Percentiles rank a stretch among this genome's conserved stretches.
Evolutionary conservation across 192 early-diverging fungal genomes (phyloP).

Genomic region (Coemansia sp.): DNA sequence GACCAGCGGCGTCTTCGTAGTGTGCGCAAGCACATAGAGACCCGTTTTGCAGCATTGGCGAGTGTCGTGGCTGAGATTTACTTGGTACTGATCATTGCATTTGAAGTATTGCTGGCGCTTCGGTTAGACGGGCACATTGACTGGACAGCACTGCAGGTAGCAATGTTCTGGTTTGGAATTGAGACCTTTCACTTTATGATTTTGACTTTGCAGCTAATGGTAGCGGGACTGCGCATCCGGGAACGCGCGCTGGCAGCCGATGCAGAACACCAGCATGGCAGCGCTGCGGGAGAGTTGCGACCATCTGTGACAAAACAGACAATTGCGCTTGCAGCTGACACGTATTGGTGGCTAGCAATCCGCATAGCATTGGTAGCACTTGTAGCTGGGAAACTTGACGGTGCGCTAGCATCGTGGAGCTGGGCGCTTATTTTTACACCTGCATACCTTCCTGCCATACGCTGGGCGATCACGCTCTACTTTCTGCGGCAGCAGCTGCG

Average conservation of each 20-base stretch:
- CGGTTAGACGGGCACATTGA: slow-evolving; percentile 63
- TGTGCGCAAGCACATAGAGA: slow-evolving; percentile 15
- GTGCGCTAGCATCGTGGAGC: slow-evolving; percentile 46
- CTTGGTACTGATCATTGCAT: slow-evolving; percentile 60
- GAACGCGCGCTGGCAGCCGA: not conserved
- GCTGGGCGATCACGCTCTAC: slow-evolving; percentile 57
- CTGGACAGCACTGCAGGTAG: slow-evolving; percentile 67
- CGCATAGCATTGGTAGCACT: slow-evolving; percentile 68
- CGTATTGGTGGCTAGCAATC: slow-evolving; percentile 65
- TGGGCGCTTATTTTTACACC: slow-evolving; percentile 73
- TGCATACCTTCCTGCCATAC: slow-evolving; percentile 61
- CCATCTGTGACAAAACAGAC: slow-evolving; percentile 22
- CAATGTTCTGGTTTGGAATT: slow-evolving; percentile 80
- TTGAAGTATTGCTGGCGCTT: slow-evolving; percentile 77
- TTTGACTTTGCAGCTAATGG: slow-evolving; percentile 26
- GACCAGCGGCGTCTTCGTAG: slow-evolving; percentile 17
- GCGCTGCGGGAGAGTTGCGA: not conserved
- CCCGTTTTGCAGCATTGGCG: slow-evolving; percentile 17
- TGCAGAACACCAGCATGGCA: not conserved
- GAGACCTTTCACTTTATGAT: slow-evolving; percentile 68
- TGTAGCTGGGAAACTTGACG: slow-evolving; percentile 64
- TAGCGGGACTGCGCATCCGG: slow-evolving; percentile 13
- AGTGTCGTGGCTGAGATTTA: slow-evolving; percentile 46
- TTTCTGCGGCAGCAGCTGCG: slow-evolving; percentile 50
- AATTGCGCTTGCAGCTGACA: slow-evolving; percentile 44